Base-by-base conservation (phyloP, 108 stramenopile species). In the Fragilaria crotonensis region DNA sequence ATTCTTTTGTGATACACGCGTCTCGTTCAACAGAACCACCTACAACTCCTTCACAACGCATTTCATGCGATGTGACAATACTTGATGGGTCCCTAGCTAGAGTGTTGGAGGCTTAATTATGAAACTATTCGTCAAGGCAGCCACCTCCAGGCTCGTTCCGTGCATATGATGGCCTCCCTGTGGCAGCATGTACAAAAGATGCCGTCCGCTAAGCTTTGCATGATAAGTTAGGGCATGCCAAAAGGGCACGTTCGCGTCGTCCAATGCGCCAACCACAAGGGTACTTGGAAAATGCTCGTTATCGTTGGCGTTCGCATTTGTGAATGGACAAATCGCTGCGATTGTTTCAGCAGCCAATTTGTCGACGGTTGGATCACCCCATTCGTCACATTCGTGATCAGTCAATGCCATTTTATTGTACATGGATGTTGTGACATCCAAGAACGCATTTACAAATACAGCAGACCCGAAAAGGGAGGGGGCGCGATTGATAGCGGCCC, bases 371-470 rank as follows among this genome's bases (percentile, higher is more conserved):
- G 84, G 81, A 52, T 85, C 72, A 1, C 81, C 81, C 64, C 75
- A 89, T 62, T 89, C 87, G 23, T 82, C 82, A 49, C 68, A 77
- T 68, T 89, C 87, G 51, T 85, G 82, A n/a, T 71, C 60, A 4
- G 84, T 85, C 5, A 89, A 64, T 9, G 81, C 57, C 11, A 62
- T 52, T 5, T 68, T 51, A 31, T 83, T 75, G 14, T 46, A 52
- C 80, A 84, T 76, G 19, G 87, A 67, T 20, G 44, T 48, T 3
- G 52, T 20, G 5, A 85, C 73, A 57, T 85, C 81, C 32, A 89
- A 47, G 45, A 89, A 85, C 0, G 84, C 77, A 59, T 77, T 78
- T 33, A 66, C 62, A 36, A 78, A 48, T 3, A 76, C 33, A 11
- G 68, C 68, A 41, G 52, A 47, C n/a, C 60, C 60, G 57, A 72